phyloP scores from a whole-genome alignment of 2,329 filamentous ascomycete genomes.

The Fusarium floridanum region DNA sequence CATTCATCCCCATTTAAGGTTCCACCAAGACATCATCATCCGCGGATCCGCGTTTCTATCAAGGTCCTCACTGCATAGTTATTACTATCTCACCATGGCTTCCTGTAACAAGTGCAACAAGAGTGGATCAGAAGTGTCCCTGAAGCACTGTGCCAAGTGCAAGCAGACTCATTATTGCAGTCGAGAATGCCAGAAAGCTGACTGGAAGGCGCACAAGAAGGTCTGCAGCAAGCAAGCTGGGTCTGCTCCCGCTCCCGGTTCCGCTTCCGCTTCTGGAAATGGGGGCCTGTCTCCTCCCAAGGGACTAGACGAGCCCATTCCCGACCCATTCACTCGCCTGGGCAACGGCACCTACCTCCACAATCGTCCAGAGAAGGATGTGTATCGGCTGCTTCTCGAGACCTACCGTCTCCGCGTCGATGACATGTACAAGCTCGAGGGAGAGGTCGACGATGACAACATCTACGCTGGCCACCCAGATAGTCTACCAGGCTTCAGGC shows the following conservation, averaged over 20 bases:
- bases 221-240: background rate
- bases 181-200: background rate
- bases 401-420: conserved; percentile 60
- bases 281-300: background rate
- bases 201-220: background rate
- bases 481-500: conserved; percentile 50
- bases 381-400: conserved; percentile 62
- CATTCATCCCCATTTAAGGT: background rate
- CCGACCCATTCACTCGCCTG: background rate
- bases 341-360: conserved; percentile 47
- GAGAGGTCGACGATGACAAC: conserved; percentile 45
- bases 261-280: background rate
- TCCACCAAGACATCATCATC: background rate
- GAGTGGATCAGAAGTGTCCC: background rate
- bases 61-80: background rate
- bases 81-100: background rate
- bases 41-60: background rate
- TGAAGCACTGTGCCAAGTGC: background rate
- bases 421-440: conserved; percentile 51
- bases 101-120: conserved; percentile 1
- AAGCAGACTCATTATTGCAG: background rate
- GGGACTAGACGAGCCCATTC: background rate
- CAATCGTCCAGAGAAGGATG: conserved; percentile 57
- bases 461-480: conserved; percentile 45
- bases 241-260: background rate